These are phyloP conservation scores for Wickerhamia fluorescens DNA, from an alignment of 805 yeast genomes.

Conservation along the genomic window DNA sequence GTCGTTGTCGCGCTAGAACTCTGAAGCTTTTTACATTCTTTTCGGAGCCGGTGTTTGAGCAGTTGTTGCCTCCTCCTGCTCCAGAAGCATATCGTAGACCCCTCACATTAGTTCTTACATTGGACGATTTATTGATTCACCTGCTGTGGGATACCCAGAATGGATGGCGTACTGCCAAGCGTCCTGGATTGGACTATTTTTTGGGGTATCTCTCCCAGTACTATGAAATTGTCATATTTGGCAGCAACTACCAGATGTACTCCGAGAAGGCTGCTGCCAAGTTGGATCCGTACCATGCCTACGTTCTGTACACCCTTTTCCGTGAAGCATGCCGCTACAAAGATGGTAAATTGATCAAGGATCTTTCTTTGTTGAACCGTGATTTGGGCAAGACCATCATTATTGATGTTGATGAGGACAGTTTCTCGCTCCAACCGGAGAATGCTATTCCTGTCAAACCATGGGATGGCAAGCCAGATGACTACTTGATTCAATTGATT, in stretches of 20 bases:
- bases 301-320: constrained; percentile 77
- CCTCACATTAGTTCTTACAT: constrained; percentile 75
- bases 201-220: constrained; percentile 90
- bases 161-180: constrained; percentile 98
- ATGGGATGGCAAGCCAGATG: constrained; percentile 87
- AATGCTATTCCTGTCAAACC: constrained; percentile 80
- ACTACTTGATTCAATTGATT: constrained; percentile 68
- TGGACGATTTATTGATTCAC: constrained; percentile 88
- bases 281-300: constrained; percentile 90
- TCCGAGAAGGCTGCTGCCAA: constrained; percentile 79
- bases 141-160: constrained; percentile 84
- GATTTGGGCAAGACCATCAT: constrained; percentile 75
- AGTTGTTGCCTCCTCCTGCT: constrained; percentile 89
- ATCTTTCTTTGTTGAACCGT: constrained; percentile 83
- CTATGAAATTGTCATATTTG: constrained; percentile 90
- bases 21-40: constrained; percentile 73
- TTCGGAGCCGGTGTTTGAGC: constrained; percentile 90
- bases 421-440: constrained; percentile 81
- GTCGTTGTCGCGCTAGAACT: constrained; percentile 65
- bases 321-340: constrained; percentile 87
- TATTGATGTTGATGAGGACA: constrained; percentile 69
- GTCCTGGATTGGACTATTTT: constrained; percentile 97
- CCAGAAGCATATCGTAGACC: constrained; percentile 90
- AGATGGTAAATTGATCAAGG: constrained; percentile 87
- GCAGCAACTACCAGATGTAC: constrained; percentile 78